These are phyloP conservation scores for Piper longum DNA, from an alignment of 164 flowering plant species.

Conservation along the genomic window DNA sequence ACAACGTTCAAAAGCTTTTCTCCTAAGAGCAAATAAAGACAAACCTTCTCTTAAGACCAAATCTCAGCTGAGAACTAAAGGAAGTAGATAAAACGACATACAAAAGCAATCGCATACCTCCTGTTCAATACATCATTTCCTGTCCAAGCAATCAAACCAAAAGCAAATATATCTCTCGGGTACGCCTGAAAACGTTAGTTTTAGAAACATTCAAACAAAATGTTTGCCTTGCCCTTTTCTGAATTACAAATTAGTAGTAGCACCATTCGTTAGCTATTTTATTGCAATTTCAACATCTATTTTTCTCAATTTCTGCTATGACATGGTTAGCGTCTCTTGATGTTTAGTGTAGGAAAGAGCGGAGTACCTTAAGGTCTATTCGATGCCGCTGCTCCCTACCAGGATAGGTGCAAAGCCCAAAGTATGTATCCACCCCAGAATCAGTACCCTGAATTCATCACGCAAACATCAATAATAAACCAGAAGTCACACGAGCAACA, in stretches of 20 bases:
- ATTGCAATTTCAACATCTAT: not conserved
- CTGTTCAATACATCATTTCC: constrained; percentile 94
- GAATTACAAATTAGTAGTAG: too few relatives aligned
- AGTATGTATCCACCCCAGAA: constrained; percentile 94
- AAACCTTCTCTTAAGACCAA: too few relatives aligned
- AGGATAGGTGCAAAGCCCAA: constrained; percentile 96
- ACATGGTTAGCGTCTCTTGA: not conserved
- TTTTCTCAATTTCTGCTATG: not conserved
- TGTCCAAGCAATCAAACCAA: constrained; percentile 92
- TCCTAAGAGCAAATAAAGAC: too few relatives aligned
- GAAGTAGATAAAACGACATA: not conserved
- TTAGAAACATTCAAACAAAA: not conserved
- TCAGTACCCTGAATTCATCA: constrained; percentile 56
- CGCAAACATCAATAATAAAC: not conserved
- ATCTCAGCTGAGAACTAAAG: not conserved
- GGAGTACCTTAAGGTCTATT: constrained; percentile 78
- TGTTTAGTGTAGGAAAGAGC: not conserved
- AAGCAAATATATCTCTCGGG: constrained; percentile 81
- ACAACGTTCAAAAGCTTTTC: too few relatives aligned
- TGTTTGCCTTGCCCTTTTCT: not conserved
- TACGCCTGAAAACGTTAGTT: constrained; percentile 41
- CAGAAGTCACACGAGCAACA: not conserved
- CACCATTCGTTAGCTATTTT: not conserved
- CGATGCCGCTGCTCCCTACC: constrained; percentile 81
- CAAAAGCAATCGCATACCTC: constrained; percentile 39